phyloP scores from a whole-genome alignment of 805 yeast genomes.

The Pichia heedii region DNA sequence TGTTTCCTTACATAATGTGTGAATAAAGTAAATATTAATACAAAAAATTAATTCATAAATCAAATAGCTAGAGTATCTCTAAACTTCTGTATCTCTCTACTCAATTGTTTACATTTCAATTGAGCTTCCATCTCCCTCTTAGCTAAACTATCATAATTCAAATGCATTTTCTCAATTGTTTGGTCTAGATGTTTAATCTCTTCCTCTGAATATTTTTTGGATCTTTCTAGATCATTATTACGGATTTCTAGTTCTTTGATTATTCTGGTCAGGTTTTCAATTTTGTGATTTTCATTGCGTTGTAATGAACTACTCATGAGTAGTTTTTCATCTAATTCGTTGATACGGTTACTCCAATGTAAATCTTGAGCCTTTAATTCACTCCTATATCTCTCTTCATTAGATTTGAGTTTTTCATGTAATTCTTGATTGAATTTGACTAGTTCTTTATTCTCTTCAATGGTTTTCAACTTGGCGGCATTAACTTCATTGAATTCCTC shows the following conservation, averaged over 20 bases:
- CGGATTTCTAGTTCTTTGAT: conserved; percentile 46
- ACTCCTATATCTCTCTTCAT: conserved; percentile 41
- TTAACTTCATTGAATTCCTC: conserved; percentile 30
- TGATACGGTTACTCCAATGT: conserved; percentile 52
- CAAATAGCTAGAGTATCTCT: conserved; percentile 29
- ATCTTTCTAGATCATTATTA: conserved; percentile 40
- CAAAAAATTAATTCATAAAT: not conserved
- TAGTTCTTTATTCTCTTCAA: conserved; percentile 61
- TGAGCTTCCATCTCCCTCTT: conserved; percentile 37
- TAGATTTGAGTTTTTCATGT: conserved; percentile 33
- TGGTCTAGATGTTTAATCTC: conserved; percentile 50
- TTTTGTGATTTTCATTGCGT: conserved; percentile 43
- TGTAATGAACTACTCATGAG: conserved; percentile 38
- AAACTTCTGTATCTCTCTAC: conserved; percentile 47
- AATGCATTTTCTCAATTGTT: conserved; percentile 38
- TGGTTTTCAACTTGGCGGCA: conserved; percentile 44
- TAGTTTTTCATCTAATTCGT: conserved; percentile 42
- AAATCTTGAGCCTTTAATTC: conserved; percentile 42
- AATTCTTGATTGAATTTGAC: conserved; percentile 47
- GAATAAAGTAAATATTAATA: too few relatives aligned
- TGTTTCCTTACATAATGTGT: too few relatives aligned
- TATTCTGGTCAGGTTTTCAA: conserved; percentile 41
- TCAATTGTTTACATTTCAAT: conserved; percentile 35
- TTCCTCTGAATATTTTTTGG: conserved; percentile 44
- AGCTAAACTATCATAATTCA: conserved; percentile 34